Evolutionary conservation across 345 rosid species (phyloP), one percentile per base, ranked within the genome.

Genomic region (Euclidium syriacum): DNA sequence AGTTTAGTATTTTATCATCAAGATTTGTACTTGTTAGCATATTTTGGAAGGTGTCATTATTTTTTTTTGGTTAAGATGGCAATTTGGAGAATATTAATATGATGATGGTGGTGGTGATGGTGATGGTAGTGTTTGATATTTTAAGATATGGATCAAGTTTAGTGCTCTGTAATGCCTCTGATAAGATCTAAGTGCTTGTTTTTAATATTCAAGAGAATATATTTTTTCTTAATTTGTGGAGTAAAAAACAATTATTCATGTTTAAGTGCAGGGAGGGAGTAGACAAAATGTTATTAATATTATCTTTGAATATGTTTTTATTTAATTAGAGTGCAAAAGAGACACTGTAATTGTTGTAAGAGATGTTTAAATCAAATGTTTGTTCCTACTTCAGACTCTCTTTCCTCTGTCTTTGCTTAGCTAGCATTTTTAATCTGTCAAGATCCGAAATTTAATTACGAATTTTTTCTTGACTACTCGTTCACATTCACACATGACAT

Each of bases 301-400:
- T 44, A 35, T 55, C 48, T 56, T 35, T 49, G 42, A 29, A 58
- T 26, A 27, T 58, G 25, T 40, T 57, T 29, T 29, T 58, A 60
- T 42, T 51, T 24, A 60, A 33, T 52, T 7, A 51, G 6, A 41
- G 32, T 68, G 61, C 15, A 50, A 67, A n/a, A 50, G 26, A 40
- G 23, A 58, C 53, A 51, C 29, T 59, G 38, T n/a, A n/a, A n/a
- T 58, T 51, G 51, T 52, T 60, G 62, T 52, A 52, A 60, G 73
- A 60, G 34, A 68, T 68, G 73, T 68, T 52, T 68, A 18, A 33
- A 25, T 52, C 61, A 68, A 68, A 68, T 69, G 62, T 68, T 68
- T 68, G 73, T 60, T 66, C 73, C 54, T 41, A 33, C 5, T 58
- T 32, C 32, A 23, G 30, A 1, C 10, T 23, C 52, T 30, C 41